Percentiles rank a stretch among this genome's conserved stretches.
These are phyloP conservation scores for Ophiocytium majus DNA, from an alignment of 352 stramenopile genomes.

Conservation along the genomic window DNA sequence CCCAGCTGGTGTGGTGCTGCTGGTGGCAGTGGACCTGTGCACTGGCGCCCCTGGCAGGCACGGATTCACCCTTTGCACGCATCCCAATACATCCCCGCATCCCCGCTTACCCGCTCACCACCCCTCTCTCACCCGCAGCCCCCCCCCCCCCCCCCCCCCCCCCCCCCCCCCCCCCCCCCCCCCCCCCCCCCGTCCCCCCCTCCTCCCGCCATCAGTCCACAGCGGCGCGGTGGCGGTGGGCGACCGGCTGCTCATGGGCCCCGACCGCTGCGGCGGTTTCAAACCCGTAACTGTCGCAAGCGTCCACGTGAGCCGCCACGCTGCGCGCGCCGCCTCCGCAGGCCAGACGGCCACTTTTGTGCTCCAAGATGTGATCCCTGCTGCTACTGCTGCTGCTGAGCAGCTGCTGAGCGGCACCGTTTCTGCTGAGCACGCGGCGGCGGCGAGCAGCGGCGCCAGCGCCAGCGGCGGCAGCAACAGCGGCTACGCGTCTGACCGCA, in stretches of 20 bases:
- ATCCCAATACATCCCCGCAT: too few relatives aligned
- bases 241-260: slow-evolving; percentile 42
- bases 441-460: too few relatives aligned
- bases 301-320: slow-evolving; percentile 36
- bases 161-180: neutral
- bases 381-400: too few relatives aligned
- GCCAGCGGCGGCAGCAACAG: neutral
- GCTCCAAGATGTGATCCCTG: slow-evolving; percentile 24
- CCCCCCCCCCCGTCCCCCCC: neutral
- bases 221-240: slow-evolving; percentile 45
- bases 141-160: neutral
- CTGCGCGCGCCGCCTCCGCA: slow-evolving; percentile 28
- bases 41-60: neutral
- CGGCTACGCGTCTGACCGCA: neutral
- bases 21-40: neutral
- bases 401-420: too few relatives aligned
- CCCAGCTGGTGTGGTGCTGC: neutral
- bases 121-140: neutral
- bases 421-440: too few relatives aligned
- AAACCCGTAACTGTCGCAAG: slow-evolving; percentile 28
- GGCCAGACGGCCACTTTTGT: slow-evolving; percentile 45
- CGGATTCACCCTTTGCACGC: too few relatives aligned
- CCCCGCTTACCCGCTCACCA: neutral
- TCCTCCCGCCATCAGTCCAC: slow-evolving; percentile 1
- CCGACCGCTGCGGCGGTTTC: slow-evolving; percentile 26